Evolutionary conservation across 164 flowering plant genomes (phyloP).

Genomic region (Liriodendron chinense): DNA sequence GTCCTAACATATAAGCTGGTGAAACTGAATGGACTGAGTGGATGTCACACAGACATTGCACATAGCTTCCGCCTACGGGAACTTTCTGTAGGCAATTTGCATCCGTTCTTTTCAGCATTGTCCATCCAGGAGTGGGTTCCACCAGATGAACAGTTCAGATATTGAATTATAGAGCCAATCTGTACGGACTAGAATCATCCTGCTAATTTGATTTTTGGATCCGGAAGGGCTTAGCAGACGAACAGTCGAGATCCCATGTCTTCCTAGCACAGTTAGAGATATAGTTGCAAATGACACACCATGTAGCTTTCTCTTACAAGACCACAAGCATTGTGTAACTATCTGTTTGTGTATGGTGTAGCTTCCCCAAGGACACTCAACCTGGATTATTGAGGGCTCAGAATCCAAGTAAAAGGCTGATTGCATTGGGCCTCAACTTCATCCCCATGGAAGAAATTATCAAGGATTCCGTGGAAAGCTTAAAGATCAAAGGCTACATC

Average conservation of each 20-base stretch:
- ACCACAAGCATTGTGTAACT: not conserved
- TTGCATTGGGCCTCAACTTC: conserved; percentile 72
- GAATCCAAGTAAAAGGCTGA: conserved; percentile 62
- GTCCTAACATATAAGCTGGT: too few species aligned
- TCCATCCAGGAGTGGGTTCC: too few species aligned
- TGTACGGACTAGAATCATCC: too few species aligned
- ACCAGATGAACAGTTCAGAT: too few species aligned
- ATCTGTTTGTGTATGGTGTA: conserved; percentile 11
- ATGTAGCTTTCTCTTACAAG: not conserved
- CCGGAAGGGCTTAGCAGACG: too few species aligned
- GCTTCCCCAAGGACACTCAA: conserved; percentile 76
- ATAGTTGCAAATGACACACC: not conserved
- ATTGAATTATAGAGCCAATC: too few species aligned
- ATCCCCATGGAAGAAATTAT: conserved; percentile 82
- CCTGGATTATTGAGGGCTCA: conserved; percentile 67
- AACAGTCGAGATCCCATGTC: not conserved
- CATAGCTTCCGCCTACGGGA: too few species aligned
- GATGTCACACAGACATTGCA: too few species aligned
- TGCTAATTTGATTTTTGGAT: too few species aligned
- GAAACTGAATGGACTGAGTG: too few species aligned
- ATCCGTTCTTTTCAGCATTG: too few species aligned
- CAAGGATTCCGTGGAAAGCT: conserved; percentile 73
- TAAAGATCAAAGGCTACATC: conserved; percentile 64
- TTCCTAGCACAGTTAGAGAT: not conserved
- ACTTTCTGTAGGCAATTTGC: too few species aligned